Evolutionary conservation across 805 yeast genomes (phyloP), one percentile per base, ranked within the genome.

Genomic region (Candida ficus): DNA sequence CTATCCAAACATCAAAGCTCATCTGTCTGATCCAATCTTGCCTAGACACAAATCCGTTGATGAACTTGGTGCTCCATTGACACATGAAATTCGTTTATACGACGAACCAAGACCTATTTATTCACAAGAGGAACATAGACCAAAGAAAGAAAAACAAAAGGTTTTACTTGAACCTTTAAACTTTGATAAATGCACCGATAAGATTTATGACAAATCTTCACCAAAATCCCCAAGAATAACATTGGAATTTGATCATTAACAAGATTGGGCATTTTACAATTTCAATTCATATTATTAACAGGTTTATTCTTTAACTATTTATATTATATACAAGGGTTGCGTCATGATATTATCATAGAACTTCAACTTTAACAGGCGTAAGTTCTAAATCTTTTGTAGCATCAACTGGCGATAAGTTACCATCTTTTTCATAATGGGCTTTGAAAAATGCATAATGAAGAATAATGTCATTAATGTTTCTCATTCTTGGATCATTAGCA

Each of bases 371-470:
- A 2, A 53, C 25, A n/a, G 54, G 54, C 6, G 45, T 49, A 25
- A 54, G 27, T 33, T 55, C 57, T 12, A 52, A 8, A 35, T 53
- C 58, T 21, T 52, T 47, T 8, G 54, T 29, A 13, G 45, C 57
- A 44, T 54, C 53, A 19, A 51, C 57, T 17, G 61, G 53, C 10
- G 59, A 53, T 5, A 66, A 55, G 20, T 66, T 64, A 12, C 64
- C 63, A 27, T 66, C 67, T 36, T 62, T 63, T 13, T 67, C 66
- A 43, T 69, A 70, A 43, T 69, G 73, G 2, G 75, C 75, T 49
- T 64, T 83, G 73, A 91, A 91, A 60, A 91, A 91, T 0, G 98
- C 86, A 62, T 91, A 91, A 64, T 91, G 95, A 54, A 93, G 73
- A 10, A 89, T 87, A 34, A 91, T 76, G 61, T 90, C 96, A 52